These are phyloP conservation scores for Phialophora verrucosa DNA, from an alignment of 2,329 filamentous ascomycete genomes.

Conservation along the genomic window DNA sequence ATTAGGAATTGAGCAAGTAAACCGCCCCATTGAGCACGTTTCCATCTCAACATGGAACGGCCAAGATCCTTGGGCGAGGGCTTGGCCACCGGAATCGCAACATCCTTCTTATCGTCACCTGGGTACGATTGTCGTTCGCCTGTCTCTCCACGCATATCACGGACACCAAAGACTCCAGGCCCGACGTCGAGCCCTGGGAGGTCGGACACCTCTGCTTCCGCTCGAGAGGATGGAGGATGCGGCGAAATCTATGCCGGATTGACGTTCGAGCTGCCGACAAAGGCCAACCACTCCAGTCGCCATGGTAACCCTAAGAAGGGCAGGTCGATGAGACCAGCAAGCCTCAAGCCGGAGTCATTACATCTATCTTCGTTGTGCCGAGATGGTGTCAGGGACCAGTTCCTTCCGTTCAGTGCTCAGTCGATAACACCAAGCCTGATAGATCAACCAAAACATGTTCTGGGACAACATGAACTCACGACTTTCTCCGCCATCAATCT, in stretches of 20 bases:
- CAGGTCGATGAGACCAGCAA: constrained; percentile 10
- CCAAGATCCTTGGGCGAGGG: constrained; percentile 25
- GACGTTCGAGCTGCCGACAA: not conserved
- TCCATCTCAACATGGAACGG: constrained; percentile 19
- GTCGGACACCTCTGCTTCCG: not conserved
- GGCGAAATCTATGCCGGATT: not conserved
- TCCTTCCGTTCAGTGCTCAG: constrained; percentile 26
- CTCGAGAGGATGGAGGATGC: not conserved
- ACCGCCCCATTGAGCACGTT: constrained; percentile 13
- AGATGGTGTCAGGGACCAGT: constrained; percentile 7
- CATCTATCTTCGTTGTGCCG: constrained; percentile 17
- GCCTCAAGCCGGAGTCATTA: constrained; percentile 19
- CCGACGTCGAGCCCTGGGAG: not conserved
- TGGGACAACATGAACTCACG: constrained; percentile 23
- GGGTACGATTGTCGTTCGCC: constrained; percentile 17
- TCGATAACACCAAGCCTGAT: constrained; percentile 28
- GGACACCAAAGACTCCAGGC: constrained; percentile 15
- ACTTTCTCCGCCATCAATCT: constrained; percentile 34
- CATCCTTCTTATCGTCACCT: constrained; percentile 20
- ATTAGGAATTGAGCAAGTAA: constrained; percentile 21
- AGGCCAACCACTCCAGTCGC: not conserved
- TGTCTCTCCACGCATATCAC: constrained; percentile 19
- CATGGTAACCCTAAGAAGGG: constrained; percentile 12
- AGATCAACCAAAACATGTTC: constrained; percentile 12
- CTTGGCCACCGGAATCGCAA: constrained; percentile 18